Conservation (phyloP, 1,284 basidiomycete genomes). For the Ustilago xerochloae region DNA sequence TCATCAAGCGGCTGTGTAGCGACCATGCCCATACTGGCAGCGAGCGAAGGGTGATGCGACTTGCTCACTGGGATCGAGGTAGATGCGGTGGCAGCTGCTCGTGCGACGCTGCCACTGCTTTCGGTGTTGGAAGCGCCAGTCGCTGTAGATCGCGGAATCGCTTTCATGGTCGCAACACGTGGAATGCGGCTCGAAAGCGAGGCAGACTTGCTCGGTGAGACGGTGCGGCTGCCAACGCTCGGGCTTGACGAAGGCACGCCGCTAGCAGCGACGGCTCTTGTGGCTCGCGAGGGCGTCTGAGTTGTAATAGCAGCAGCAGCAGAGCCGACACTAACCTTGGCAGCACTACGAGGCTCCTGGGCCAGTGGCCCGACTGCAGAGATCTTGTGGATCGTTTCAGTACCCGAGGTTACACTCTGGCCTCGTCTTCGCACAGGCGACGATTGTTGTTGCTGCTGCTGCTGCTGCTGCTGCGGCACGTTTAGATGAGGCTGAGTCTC, state of each 20-base stretch:
- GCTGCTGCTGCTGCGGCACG: not conserved
- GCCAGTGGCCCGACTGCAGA: not conserved
- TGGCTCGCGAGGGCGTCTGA: constrained; percentile 26
- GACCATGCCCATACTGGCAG: constrained; percentile 58
- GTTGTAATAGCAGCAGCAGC: not conserved
- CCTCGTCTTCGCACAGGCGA: constrained; percentile 26
- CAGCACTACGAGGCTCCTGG: constrained; percentile 2
- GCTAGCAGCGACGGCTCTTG: constrained; percentile 5
- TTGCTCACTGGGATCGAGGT: constrained; percentile 49
- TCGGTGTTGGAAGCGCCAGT: constrained; percentile 14
- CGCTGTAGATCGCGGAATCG: constrained; percentile 12
- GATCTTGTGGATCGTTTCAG: constrained; percentile 5
- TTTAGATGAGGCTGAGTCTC: too few species aligned
- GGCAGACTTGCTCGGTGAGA: constrained; percentile 32
- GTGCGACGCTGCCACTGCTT: constrained; percentile 19
- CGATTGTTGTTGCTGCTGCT: constrained; percentile 1
- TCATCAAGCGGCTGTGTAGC: constrained; percentile 28
- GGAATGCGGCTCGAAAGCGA: constrained; percentile 54
- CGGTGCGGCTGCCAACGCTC: constrained; percentile 24
- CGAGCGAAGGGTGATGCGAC: constrained; percentile 54
- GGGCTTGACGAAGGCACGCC: constrained; percentile 22
- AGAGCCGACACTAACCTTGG: not conserved
- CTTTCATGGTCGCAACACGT: constrained; percentile 43
- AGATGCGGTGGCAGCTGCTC: constrained; percentile 29
- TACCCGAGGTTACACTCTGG: constrained; percentile 1